phyloP scores from a whole-genome alignment of 2,329 filamentous ascomycete species.

The Colletotrichum sp. region DNA sequence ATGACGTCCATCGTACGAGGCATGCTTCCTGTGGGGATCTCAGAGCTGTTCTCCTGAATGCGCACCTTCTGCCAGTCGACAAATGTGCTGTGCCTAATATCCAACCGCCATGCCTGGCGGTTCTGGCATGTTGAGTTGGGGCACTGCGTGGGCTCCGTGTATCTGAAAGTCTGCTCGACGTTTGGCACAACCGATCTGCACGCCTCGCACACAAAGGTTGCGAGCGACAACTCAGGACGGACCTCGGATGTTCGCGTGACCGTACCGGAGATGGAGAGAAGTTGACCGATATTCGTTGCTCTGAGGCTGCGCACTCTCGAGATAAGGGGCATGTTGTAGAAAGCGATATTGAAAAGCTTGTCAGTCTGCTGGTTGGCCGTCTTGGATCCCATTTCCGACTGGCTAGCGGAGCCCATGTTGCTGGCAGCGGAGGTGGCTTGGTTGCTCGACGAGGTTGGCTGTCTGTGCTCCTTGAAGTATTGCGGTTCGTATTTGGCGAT shows the following conservation, averaged over 20 bases:
- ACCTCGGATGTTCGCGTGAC: constrained; percentile 98
- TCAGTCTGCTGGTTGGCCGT: constrained; percentile 95
- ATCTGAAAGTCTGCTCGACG: constrained; percentile 96
- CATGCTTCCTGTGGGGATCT: constrained; percentile 99
- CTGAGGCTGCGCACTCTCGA: constrained; percentile 85
- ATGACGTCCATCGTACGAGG: constrained; percentile 98
- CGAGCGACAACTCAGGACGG: constrained; percentile 87
- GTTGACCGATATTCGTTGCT: constrained; percentile 87
- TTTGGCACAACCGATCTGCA: constrained; percentile 87
- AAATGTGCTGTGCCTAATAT: constrained; percentile 96
- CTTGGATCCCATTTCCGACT: constrained; percentile 72
- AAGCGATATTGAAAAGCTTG: constrained; percentile 91
- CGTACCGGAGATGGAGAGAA: constrained; percentile 95
- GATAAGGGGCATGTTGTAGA: constrained; percentile 90
- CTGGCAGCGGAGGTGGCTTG: constrained; percentile 72
- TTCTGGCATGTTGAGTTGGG: constrained; percentile 89
- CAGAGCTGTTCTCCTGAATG: constrained; percentile 96
- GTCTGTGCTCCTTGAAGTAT: constrained; percentile 92
- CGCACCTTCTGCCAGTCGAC: constrained; percentile 99
- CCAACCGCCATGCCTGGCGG: constrained; percentile 91
- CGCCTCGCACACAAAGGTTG: constrained; percentile 88
- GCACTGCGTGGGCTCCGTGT: constrained; percentile 95
- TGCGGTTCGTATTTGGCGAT: constrained; percentile 93
- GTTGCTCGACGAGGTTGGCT: constrained; percentile 77
- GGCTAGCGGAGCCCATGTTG: constrained; percentile 64